Percentiles rank a stretch among this genome's conserved stretches.
These are phyloP conservation scores for Hyaloscypha variabilis DNA, from an alignment of 495 filamentous ascomycete genomes.

Conservation along the genomic window DNA sequence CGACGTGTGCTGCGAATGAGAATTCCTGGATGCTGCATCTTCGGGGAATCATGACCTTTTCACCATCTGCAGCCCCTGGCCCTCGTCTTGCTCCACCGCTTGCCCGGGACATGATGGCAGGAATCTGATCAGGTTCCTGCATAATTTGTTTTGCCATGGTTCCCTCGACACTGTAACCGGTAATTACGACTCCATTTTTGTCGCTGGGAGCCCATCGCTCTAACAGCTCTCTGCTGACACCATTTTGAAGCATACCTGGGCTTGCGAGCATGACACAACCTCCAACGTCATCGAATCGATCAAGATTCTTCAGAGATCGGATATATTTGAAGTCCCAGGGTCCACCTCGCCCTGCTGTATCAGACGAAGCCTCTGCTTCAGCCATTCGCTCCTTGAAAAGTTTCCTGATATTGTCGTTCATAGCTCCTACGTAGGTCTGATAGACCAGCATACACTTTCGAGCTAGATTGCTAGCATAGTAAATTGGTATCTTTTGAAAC, in stretches of 20 bases:
- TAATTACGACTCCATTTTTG: constrained; percentile 95
- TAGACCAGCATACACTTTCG: constrained; percentile 98
- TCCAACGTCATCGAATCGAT: constrained; percentile 94
- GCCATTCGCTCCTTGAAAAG: constrained; percentile 85
- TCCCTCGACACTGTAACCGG: constrained; percentile 96
- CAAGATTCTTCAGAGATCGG: constrained; percentile 84
- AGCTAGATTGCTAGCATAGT: constrained; percentile 93
- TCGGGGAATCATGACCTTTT: constrained; percentile 89
- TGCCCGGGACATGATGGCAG: constrained; percentile 82
- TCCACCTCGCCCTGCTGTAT: constrained; percentile 72
- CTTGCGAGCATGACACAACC: constrained; percentile 96
- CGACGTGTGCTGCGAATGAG: constrained; percentile 95
- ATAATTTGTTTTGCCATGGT: constrained; percentile 97
- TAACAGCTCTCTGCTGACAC: constrained; percentile 86
- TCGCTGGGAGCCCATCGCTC: constrained; percentile 96
- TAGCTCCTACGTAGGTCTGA: constrained; percentile 93
- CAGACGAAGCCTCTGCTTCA: constrained; percentile 76
- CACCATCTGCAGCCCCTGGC: constrained; percentile 59
- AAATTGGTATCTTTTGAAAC: constrained; percentile 88
- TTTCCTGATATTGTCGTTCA: constrained; percentile 98
- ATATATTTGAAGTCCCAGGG: constrained; percentile 97
- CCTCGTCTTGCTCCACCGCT: constrained; percentile 54
- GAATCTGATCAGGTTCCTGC: constrained; percentile 90
- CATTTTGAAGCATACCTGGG: constrained; percentile 97
- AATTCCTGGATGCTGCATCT: constrained; percentile 90